Evolutionary conservation across 495 filamentous ascomycete species (phyloP).

Genomic region (Sphaerosporella brunnea): DNA sequence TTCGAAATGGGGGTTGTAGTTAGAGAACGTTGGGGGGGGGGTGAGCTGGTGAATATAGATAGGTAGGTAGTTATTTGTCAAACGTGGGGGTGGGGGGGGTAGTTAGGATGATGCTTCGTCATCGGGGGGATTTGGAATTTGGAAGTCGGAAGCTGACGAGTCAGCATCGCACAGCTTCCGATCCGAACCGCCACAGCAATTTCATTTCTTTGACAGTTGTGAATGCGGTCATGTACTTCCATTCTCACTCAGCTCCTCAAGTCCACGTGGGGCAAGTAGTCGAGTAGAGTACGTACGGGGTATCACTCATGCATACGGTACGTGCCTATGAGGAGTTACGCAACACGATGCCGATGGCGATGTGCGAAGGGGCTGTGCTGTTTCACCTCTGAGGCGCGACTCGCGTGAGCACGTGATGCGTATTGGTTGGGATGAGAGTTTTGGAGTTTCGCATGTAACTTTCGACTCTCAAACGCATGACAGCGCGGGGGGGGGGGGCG

Average conservation of each 20-base stretch:
- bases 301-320: no score
- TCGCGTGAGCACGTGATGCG: neutral
- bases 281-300: no score
- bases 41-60: neutral
- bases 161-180: neutral
- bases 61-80: neutral
- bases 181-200: no score
- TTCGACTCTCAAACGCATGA: neutral
- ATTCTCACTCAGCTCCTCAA: no score
- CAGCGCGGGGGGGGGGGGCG: neutral
- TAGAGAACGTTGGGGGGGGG: neutral
- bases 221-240: no score
- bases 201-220: no score
- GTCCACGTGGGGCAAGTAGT: no score
- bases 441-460: neutral
- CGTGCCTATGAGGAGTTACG: no score
- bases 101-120: neutral
- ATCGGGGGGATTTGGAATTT: neutral
- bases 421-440: neutral
- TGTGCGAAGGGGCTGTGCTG: neutral
- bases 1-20: neutral
- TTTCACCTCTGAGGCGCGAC: neutral
- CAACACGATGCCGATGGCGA: neutral
- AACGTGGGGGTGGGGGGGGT: neutral
- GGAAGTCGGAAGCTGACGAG: neutral